These are phyloP conservation scores for Candida piceae DNA, from an alignment of 805 yeast species.

Conservation along the genomic window DNA sequence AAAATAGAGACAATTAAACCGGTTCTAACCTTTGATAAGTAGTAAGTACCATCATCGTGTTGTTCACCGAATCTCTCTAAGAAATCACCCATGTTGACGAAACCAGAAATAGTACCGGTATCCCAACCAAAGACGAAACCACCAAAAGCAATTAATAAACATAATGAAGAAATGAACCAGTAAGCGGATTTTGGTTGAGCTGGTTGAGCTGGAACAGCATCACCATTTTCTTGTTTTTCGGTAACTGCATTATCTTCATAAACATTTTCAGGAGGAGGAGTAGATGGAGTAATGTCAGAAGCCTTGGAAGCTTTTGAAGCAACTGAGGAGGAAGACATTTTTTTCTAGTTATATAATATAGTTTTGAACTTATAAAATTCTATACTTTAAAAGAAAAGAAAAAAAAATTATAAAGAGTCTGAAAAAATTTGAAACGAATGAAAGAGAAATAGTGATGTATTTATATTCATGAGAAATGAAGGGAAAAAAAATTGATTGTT, in stretches of 20 bases:
- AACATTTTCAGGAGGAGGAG: slow-evolving; percentile 20
- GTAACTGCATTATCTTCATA: slow-evolving; percentile 20
- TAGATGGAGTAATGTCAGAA: slow-evolving; percentile 14
- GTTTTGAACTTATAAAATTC: too few relatives aligned
- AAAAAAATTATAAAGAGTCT: too few relatives aligned
- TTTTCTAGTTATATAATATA: too few relatives aligned
- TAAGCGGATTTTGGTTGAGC: slow-evolving; percentile 22
- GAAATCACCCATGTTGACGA: slow-evolving; percentile 60
- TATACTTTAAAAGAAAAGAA: too few relatives aligned
- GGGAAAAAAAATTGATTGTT: background rate
- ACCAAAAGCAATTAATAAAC: slow-evolving; percentile 65
- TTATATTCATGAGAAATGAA: background rate
- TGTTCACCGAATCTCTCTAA: slow-evolving; percentile 45
- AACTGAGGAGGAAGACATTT: slow-evolving; percentile 8
- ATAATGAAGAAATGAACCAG: slow-evolving; percentile 29
- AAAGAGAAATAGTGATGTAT: background rate
- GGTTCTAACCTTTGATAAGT: slow-evolving; percentile 46
- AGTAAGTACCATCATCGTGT: slow-evolving; percentile 34
- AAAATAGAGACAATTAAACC: slow-evolving; percentile 67
- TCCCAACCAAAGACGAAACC: slow-evolving; percentile 78
- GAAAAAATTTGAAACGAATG: too few relatives aligned
- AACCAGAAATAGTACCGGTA: slow-evolving; percentile 74
- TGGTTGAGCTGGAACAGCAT: slow-evolving; percentile 15
- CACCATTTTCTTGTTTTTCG: slow-evolving; percentile 7
- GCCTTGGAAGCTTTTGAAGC: slow-evolving; percentile 13